Percentiles rank a stretch among this genome's conserved stretches.
Conservation (phyloP, 352 stramenopile genomes). For the Globisporangium megalacanthum region DNA sequence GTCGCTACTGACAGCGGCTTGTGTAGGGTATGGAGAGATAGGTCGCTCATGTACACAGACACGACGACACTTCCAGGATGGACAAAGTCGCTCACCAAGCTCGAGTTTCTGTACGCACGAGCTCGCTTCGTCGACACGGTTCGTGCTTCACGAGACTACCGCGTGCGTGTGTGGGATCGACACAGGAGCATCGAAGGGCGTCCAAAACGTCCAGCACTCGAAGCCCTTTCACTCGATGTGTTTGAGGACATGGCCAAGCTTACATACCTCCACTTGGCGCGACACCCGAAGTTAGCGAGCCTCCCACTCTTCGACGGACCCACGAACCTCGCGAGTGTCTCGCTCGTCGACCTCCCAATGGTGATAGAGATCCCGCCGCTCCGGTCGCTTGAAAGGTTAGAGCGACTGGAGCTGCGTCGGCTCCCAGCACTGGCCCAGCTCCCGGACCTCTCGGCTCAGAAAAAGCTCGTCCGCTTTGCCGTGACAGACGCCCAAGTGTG, state of each 20-base stretch:
- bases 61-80: constrained; percentile 19
- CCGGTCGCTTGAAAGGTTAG: constrained; percentile 10
- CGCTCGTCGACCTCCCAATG: constrained; percentile 15
- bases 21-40: constrained; percentile 5
- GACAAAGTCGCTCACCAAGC: constrained; percentile 19
- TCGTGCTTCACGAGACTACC: neutral
- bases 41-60: constrained; percentile 28
- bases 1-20: too few relatives aligned
- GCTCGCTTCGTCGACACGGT: neutral
- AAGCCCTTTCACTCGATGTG: constrained; percentile 16
- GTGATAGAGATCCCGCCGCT: constrained; percentile 22
- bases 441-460: constrained; percentile 17
- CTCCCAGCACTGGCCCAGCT: constrained; percentile 16
- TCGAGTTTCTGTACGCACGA: constrained; percentile 36
- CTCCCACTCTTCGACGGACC: constrained; percentile 27
- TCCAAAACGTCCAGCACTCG: constrained; percentile 10
- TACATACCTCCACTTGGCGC: constrained; percentile 25
- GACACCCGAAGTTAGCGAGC: constrained; percentile 13
- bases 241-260: constrained; percentile 31
- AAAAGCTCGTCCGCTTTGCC: constrained; percentile 13
- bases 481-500: constrained; percentile 18
- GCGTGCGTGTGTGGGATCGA: neutral
- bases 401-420: constrained; percentile 19
- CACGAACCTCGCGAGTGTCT: constrained; percentile 26
- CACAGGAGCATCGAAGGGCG: constrained; percentile 22